Percentiles rank a stretch among this genome's conserved stretches.
These are phyloP conservation scores for Chlorella sp. DNA, from an alignment of 139 green algal species.

Conservation along the genomic window DNA sequence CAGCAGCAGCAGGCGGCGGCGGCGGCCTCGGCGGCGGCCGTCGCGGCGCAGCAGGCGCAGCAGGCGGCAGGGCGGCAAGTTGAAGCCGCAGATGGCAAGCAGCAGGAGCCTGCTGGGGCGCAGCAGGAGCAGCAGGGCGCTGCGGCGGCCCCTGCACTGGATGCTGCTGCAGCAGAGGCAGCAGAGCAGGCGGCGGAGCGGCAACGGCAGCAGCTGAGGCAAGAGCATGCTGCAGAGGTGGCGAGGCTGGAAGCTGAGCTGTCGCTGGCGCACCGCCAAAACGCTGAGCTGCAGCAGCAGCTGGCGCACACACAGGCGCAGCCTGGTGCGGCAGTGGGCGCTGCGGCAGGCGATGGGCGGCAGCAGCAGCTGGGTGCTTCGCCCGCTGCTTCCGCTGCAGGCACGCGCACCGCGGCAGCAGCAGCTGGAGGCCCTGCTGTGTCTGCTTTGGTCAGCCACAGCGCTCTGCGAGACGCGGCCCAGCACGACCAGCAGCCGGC, in stretches of 20 bases:
- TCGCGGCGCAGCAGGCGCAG: not conserved
- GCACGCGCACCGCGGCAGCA: not conserved
- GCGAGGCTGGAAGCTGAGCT: constrained; percentile 14
- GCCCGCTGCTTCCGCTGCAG: not conserved
- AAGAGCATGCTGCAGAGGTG: constrained; percentile 2
- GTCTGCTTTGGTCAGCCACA: not conserved
- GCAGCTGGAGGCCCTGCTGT: not conserved
- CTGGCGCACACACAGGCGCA: not conserved
- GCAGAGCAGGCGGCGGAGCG: not conserved
- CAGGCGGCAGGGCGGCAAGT: not conserved
- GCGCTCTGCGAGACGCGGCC: not conserved
- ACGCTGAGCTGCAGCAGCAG: constrained; percentile 17
- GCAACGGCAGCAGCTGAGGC: not conserved
- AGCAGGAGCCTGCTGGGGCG: not conserved
- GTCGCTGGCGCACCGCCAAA: not conserved
- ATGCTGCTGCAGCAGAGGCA: not conserved
- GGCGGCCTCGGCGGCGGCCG: too few relatives aligned
- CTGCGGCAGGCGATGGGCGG: not conserved
- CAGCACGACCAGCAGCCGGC: constrained; percentile 3
- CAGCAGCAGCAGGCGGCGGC: constrained; percentile 5
- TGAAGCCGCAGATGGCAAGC: not conserved
- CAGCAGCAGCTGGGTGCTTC: not conserved
- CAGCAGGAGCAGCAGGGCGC: not conserved
- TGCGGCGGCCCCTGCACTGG: not conserved
- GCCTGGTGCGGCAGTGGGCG: not conserved